phyloP scores from a whole-genome alignment of 768 basidiomycete species.

The Suillus occidentalis region DNA sequence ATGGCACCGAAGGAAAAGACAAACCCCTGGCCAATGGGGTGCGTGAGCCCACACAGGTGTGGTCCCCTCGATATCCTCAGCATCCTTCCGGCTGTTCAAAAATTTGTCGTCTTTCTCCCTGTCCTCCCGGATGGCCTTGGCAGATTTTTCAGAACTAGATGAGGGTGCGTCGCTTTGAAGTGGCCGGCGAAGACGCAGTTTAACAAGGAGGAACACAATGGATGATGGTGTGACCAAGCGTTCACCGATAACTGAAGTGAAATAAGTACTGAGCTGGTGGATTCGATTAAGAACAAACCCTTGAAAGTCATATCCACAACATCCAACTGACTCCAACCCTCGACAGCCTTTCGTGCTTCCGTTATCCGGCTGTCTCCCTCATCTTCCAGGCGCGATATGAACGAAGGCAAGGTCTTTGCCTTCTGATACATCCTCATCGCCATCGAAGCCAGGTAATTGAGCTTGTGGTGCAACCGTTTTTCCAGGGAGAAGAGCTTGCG shows the following conservation, averaged over 20 bases:
- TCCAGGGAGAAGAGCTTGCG: constrained; percentile 77
- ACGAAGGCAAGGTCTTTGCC: constrained; percentile 45
- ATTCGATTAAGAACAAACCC: constrained; percentile 46
- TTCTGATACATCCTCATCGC: constrained; percentile 34
- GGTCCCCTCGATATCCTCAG: constrained; percentile 57
- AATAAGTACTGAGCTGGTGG: constrained; percentile 8
- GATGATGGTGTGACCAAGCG: constrained; percentile 83
- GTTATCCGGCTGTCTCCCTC: constrained; percentile 41
- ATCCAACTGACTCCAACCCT: constrained; percentile 74
- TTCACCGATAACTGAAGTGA: constrained; percentile 79
- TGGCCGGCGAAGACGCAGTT: constrained; percentile 72
- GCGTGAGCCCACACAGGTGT: constrained; percentile 76
- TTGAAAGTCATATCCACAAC: constrained; percentile 83
- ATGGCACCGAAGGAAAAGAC: constrained; percentile 24
- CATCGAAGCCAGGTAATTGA: constrained; percentile 76
- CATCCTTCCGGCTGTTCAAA: constrained; percentile 58
- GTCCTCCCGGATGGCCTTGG: constrained; percentile 43
- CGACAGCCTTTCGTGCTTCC: constrained; percentile 52
- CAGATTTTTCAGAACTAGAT: constrained; percentile 41
- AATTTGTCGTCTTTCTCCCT: constrained; percentile 73
- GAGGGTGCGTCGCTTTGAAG: constrained; percentile 31
- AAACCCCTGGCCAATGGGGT: constrained; percentile 86
- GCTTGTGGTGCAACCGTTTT: constrained; percentile 48
- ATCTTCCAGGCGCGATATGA: constrained; percentile 50
- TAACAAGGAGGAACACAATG: constrained; percentile 83